Conservation (phyloP, 208 protist species). For the Acanthamoeba quina region DNA sequence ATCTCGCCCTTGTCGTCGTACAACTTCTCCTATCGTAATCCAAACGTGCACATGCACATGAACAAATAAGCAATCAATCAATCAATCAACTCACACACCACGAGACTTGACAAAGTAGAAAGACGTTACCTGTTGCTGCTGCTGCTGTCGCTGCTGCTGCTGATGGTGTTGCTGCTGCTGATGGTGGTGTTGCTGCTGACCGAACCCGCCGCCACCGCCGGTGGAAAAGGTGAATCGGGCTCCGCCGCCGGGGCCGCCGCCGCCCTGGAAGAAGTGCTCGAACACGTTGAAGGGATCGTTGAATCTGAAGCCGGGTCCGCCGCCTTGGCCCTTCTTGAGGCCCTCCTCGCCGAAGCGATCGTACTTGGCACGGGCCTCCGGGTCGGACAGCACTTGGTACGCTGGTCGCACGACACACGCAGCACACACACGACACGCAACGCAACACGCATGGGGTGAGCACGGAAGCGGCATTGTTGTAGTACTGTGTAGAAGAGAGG, state of each 20-base stretch:
- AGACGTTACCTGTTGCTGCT: no score
- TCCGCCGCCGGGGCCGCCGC: conserved; percentile 1
- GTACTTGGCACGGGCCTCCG: conserved; percentile 85
- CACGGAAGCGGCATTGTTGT: no score
- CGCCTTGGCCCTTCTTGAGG: conserved; percentile 87
- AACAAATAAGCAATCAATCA: no score
- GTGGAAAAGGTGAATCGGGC: conserved; percentile 34
- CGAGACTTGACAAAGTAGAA: no score
- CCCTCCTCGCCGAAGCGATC: conserved; percentile 88
- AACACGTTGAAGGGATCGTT: conserved; percentile 70
- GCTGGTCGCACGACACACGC: conserved; percentile 71
- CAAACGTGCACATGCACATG: not conserved
- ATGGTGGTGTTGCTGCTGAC: conserved; percentile 17
- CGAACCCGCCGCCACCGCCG: conserved; percentile 21
- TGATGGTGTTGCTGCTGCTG: not conserved
- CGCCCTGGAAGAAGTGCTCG: conserved; percentile 17
- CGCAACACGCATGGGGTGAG: no score
- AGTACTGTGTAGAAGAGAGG: not conserved
- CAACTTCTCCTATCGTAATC: conserved; percentile 23
- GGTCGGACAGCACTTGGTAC: conserved; percentile 88
- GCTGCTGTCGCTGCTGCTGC: not conserved
- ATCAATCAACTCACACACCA: no score
- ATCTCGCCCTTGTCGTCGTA: conserved; percentile 59
- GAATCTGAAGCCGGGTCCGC: conserved; percentile 72
- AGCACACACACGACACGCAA: no score